Evolutionary conservation across 495 filamentous ascomycete genomes (phyloP).

Genomic region (Bacidia gigantensis): DNA sequence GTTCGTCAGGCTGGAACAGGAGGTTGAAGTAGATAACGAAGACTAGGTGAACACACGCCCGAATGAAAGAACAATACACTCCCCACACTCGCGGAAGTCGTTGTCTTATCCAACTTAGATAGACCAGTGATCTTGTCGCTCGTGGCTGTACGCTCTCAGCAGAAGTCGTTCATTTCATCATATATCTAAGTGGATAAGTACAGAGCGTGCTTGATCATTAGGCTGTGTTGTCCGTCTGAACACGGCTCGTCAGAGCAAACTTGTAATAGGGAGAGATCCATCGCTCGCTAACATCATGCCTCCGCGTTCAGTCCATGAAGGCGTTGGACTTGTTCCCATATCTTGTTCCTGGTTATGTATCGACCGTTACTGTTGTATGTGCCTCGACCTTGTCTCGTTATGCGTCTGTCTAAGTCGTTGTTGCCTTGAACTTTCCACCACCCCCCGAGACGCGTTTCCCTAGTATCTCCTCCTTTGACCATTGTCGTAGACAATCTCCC

Average conservation of each 20-base stretch:
- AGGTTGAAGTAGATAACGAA: too few relatives aligned
- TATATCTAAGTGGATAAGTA: background rate
- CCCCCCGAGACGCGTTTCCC: too few relatives aligned
- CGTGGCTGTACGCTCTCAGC: background rate
- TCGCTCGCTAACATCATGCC: background rate
- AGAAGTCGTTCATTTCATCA: background rate
- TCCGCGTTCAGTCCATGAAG: background rate
- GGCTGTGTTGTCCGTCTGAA: background rate
- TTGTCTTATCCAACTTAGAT: too few relatives aligned
- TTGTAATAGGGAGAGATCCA: background rate
- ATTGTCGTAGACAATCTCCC: conserved; percentile 41
- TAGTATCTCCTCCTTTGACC: conserved; percentile 5
- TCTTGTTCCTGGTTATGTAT: background rate
- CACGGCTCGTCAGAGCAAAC: background rate
- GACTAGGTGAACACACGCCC: too few relatives aligned
- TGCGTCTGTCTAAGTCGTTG: background rate
- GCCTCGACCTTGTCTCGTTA: background rate
- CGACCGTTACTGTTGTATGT: background rate
- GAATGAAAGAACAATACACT: too few relatives aligned
- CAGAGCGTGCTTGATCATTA: background rate
- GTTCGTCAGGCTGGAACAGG: too few relatives aligned
- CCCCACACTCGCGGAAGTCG: too few relatives aligned
- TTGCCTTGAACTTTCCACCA: too few relatives aligned
- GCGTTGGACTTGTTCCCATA: background rate
- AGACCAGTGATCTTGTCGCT: too few relatives aligned